phyloP scores from a whole-genome alignment of 2,329 filamentous ascomycete species.

The Cytospora piceae region DNA sequence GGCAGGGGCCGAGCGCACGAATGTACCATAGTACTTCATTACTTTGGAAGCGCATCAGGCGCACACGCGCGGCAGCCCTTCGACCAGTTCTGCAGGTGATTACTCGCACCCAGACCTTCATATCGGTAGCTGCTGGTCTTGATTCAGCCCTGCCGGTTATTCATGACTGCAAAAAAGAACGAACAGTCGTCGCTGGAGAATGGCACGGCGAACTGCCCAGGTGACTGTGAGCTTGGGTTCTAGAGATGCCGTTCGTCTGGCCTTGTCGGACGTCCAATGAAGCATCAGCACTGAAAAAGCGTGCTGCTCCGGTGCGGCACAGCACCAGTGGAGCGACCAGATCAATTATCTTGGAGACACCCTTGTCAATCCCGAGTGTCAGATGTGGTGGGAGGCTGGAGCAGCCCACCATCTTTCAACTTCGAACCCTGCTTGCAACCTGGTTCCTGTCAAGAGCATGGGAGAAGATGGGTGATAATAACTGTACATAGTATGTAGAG shows the following conservation, averaged over 20 bases:
- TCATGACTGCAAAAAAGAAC: neutral
- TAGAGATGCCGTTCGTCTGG: neutral
- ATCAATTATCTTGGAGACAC: constrained; percentile 12
- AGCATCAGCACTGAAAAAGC: neutral
- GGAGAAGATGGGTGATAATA: neutral
- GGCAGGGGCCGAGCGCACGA: constrained; percentile 18
- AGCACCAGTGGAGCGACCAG: constrained; percentile 22
- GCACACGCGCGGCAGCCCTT: constrained; percentile 27
- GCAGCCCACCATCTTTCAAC: constrained; percentile 15
- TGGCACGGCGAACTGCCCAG: neutral
- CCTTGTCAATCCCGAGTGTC: constrained; percentile 27
- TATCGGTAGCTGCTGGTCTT: constrained; percentile 11
- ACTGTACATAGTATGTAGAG: neutral
- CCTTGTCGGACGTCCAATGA: constrained; percentile 6
- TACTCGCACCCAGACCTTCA: constrained; percentile 16
- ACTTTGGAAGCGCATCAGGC: constrained; percentile 17
- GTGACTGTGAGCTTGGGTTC: neutral
- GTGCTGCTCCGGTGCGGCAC: constrained; percentile 15
- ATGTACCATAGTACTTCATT: constrained; percentile 4
- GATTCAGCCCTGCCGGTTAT: constrained; percentile 26
- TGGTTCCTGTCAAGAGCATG: neutral
- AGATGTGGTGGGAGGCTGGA: constrained; percentile 24
- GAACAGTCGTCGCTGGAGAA: neutral
- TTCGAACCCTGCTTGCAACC: constrained; percentile 12
- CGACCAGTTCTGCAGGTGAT: constrained; percentile 13